Percentiles rank a stretch among this genome's conserved stretches.
Evolutionary conservation across 2,329 filamentous ascomycete genomes (phyloP).

Genomic region (Colletotrichum scovillei): DNA sequence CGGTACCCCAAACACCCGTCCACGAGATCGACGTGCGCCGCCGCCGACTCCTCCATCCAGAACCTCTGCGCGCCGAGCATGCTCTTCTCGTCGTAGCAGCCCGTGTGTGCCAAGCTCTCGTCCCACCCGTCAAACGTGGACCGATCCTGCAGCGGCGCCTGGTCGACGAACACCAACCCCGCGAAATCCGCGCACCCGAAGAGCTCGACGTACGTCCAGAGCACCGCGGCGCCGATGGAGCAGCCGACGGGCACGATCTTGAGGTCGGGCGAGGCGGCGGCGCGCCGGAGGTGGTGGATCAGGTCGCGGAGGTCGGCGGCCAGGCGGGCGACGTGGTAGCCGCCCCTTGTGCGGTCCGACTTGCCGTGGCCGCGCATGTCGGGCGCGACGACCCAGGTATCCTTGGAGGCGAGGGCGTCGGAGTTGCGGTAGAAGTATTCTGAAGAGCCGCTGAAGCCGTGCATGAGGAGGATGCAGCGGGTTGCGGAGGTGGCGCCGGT

Average conservation of each 20-base stretch:
- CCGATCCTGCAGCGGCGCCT: conserved; percentile 53
- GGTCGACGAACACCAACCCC: conserved; percentile 52
- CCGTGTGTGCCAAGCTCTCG: conserved; percentile 43
- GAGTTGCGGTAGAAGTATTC: conserved; percentile 52
- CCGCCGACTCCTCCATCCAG: conserved; percentile 39
- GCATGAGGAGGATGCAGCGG: conserved; percentile 49
- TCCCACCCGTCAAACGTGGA: conserved; percentile 47
- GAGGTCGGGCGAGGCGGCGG: conserved; percentile 4
- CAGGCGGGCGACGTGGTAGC: conserved; percentile 54
- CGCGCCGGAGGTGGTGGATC: conserved; percentile 41
- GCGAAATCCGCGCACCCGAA: conserved; percentile 46
- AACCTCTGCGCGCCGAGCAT: conserved; percentile 45
- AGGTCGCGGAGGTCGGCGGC: conserved; percentile 50
- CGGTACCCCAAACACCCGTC: conserved; percentile 50
- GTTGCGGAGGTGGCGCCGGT: conserved; percentile 12
- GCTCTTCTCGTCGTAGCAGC: conserved; percentile 52
- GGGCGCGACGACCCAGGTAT: conserved; percentile 50
- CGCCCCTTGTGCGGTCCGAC: conserved; percentile 45
- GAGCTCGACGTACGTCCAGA: conserved; percentile 54
- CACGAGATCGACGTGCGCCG: conserved; percentile 46
- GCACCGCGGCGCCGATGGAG: conserved; percentile 53
- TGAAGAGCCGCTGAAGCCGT: conserved; percentile 54
- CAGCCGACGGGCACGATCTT: conserved; percentile 50
- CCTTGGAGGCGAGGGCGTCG: conserved; percentile 38
- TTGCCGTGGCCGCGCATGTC: conserved; percentile 53